Evolutionary conservation across 306 rosid genomes (phyloP), one percentile per base, ranked within the genome.

Genomic region (Corylus heterophylla): DNA sequence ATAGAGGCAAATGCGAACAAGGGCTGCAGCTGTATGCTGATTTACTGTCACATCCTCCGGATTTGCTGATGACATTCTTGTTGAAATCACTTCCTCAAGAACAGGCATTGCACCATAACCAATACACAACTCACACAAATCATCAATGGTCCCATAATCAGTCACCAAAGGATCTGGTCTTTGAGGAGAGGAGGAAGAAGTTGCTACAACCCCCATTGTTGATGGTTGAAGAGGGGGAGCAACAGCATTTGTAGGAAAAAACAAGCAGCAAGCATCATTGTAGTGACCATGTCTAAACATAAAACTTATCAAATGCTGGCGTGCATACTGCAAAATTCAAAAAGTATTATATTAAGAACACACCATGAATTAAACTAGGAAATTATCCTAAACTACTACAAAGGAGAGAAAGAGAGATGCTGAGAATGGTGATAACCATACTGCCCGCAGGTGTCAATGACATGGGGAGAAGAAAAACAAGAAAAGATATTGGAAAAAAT

Each of bases 141-240:
- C 97, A 81, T 94, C 98, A 25, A 94, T 83, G 61, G 97, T 89
- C 85, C 98, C 98, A 78, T 94, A 92, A 84, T 94, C 97, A 75
- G 91, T 92, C 49, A 91, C 92, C 76, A 89, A 83, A 82, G 95
- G 85, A 86, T 94, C 98, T 64, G 89, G 79, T 70, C 97, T 88
- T 84, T 94, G 98, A 75, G 97, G 98, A 56, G 98, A 91, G 75
- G 92, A 87, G 78, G 98, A 86, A 66, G 86, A 89, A 74, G 98
- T 84, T 77, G 51, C 49, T 17, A 91, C 86, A 49, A 87, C 88
- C 67, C 89, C 92, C 29, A 74, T 78, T 54, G 58, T 37, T 63
- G 97, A 89, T 51, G 91, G 95, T 78, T 87, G 97, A 74, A 89
- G 88, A 68, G 95, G 92, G 22, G 82, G 86, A 42, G 98, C 95